Evolutionary conservation across 192 early-diverging fungal species (phyloP).

Genomic region (Coemansia sp.): DNA sequence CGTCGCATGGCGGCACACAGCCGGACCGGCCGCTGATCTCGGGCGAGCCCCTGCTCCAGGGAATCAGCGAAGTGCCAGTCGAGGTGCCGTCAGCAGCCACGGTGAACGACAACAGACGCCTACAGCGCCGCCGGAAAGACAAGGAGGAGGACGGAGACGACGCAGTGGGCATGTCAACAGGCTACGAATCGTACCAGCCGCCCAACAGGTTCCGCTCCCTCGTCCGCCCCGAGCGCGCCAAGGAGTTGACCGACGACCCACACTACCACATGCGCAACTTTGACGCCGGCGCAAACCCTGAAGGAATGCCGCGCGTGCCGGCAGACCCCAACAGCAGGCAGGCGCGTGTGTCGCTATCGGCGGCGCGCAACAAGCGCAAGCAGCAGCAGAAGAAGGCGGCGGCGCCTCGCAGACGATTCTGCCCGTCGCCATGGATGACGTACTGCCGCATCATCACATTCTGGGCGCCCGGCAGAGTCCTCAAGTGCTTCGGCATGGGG

Average conservation of each 20-base stretch:
- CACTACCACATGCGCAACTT: slow-evolving; percentile 16
- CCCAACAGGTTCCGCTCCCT: slow-evolving; percentile 66
- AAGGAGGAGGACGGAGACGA: slow-evolving; percentile 24
- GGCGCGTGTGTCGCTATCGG: slow-evolving; percentile 28
- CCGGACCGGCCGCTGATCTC: slow-evolving; percentile 47
- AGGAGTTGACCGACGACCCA: slow-evolving; percentile 20
- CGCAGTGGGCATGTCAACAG: slow-evolving; percentile 8
- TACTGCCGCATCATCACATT: slow-evolving; percentile 62
- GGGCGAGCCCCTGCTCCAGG: slow-evolving; percentile 40
- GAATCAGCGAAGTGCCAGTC: slow-evolving; percentile 36
- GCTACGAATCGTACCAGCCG: slow-evolving; percentile 38
- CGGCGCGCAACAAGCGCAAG: slow-evolving; percentile 41
- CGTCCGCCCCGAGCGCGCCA: slow-evolving; percentile 68
- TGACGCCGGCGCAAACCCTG: slow-evolving; percentile 15
- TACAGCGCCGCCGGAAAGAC: slow-evolving; percentile 26
- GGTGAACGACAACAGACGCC: slow-evolving; percentile 17
- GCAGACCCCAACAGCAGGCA: slow-evolving; percentile 21
- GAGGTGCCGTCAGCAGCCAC: slow-evolving; percentile 14
- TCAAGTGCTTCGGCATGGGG: slow-evolving; percentile 63
- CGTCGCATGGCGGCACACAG: slow-evolving; percentile 49
- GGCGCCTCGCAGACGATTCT: slow-evolving; percentile 30
- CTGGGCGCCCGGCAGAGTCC: slow-evolving; percentile 59
- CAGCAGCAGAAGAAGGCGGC: slow-evolving; percentile 22
- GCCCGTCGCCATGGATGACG: slow-evolving; percentile 56
- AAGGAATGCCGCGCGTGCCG: slow-evolving; percentile 18